Base-by-base conservation (phyloP, 306 rosid species). In the Citrullus amarus region DNA sequence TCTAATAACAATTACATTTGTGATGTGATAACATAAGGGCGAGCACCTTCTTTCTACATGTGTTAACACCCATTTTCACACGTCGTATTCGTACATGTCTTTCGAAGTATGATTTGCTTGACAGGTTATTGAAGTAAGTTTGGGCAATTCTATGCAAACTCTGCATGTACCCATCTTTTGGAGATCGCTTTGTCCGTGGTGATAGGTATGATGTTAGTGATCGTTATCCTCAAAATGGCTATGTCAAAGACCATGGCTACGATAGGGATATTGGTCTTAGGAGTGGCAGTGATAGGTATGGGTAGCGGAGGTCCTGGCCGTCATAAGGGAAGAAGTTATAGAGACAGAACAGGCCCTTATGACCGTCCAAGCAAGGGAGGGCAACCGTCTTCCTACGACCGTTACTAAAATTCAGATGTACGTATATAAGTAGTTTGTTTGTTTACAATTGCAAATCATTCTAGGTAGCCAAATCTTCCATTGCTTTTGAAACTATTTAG, bases 341-440 rank as follows among this genome's bases (percentile, higher is more conserved):
- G 92, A 88, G 86, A 85, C 6, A 91, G 96, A 85, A 69, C 96
- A 17, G 93, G 90, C 65, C 97, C 99, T 36, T 95, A 95, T 55
- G 92, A 95, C 41, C 97, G 96, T 76, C 90, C 96, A 0, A 82
- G 67, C 86, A 79, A 96, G 86, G 88, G 81, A 28, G 88, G 89
- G 30, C 93, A 90, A 4, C 90, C 91, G 5, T 84, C 96, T 58
- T 90, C 93, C 14, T 91, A 88, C 39, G 97, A 92, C 44, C 97
- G 96, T 73, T 91, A 91, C 82, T 95, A 83, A 85, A 71, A 6
- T 15, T 77, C 28, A 41, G 43, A 44, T 36, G 71, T 60, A 38
- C 41, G 76, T 38, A 66, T 66, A 46, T 66, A 30, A 0, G 20
- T 62, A 63, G 70, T 34, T 28, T 22, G 38, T 60, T 63, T 7